A percentile compares a stretch with the other conserved stretches of the same genome.
Evolutionary conservation across 1,139 yeast genomes (phyloP).

Genomic region (Pichia norvegensis): DNA sequence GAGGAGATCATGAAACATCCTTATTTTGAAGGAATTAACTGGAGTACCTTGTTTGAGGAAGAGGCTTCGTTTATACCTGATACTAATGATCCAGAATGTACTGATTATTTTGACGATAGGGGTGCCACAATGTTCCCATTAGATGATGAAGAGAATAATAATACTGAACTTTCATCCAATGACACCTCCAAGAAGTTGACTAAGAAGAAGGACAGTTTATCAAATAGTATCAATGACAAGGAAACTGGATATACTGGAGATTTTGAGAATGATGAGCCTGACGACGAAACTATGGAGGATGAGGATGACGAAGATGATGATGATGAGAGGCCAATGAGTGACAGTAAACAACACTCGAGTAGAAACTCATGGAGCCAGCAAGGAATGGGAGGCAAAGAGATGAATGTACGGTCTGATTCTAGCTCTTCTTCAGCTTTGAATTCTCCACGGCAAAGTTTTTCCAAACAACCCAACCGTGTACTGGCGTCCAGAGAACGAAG

Average conservation of each 20-base stretch:
- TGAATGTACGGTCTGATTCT: slow-evolving; percentile 17
- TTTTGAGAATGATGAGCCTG: slow-evolving; percentile 13
- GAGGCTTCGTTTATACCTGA: slow-evolving; percentile 82
- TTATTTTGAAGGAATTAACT: slow-evolving; percentile 62
- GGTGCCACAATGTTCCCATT: slow-evolving; percentile 73
- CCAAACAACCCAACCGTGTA: slow-evolving; percentile 14
- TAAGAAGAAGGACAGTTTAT: slow-evolving; percentile 12
- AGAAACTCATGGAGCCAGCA: background rate
- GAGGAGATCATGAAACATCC: slow-evolving; percentile 72
- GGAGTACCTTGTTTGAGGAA: slow-evolving; percentile 68
- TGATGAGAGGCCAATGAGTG: background rate
- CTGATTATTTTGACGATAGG: slow-evolving; percentile 85
- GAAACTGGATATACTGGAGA: slow-evolving; percentile 13
- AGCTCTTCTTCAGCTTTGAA: slow-evolving; percentile 24
- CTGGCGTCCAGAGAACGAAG: slow-evolving; percentile 30
- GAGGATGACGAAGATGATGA: slow-evolving; percentile 13
- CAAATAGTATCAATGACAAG: slow-evolving; percentile 11
- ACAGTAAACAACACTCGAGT: background rate
- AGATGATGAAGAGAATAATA: slow-evolving; percentile 37
- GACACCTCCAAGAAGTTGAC: background rate
- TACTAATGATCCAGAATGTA: slow-evolving; percentile 73
- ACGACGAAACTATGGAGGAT: slow-evolving; percentile 15
- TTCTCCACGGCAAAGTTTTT: slow-evolving; percentile 24
- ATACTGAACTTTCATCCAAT: background rate
- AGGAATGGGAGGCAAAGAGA: background rate